phyloP scores from a whole-genome alignment of 2,329 filamentous ascomycete genomes.

The Trichoderma aggressivum region DNA sequence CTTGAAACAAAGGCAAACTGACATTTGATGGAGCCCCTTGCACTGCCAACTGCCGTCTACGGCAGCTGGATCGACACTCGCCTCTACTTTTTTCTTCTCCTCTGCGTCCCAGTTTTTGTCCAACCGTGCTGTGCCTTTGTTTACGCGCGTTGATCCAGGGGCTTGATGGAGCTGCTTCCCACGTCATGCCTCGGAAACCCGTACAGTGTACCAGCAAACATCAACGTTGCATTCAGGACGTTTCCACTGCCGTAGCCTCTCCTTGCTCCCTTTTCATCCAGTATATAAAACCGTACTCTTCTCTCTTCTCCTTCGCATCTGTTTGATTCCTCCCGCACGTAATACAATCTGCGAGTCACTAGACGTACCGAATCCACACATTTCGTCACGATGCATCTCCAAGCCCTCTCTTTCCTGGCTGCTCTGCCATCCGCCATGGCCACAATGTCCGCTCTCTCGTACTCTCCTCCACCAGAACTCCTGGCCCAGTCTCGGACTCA shows the following conservation, averaged over 20 bases:
- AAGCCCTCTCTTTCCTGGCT: conserved; percentile 13
- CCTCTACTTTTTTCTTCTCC: neutral
- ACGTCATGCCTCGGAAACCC: conserved; percentile 2
- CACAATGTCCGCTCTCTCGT: conserved; percentile 25
- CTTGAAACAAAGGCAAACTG: neutral
- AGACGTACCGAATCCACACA: neutral
- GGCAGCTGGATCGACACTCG: conserved; percentile 9
- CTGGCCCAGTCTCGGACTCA: conserved; percentile 26
- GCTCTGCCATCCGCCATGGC: conserved; percentile 22
- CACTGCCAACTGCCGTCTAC: neutral
- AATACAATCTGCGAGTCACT: neutral
- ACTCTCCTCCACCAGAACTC: conserved; percentile 28
- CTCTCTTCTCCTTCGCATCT: neutral
- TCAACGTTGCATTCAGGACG: neutral
- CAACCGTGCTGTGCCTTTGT: neutral
- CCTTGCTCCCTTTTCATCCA: neutral
- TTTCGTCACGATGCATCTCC: neutral
- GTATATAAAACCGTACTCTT: neutral
- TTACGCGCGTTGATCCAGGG: conserved; percentile 5
- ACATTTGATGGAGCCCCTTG: neutral
- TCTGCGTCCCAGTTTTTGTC: neutral
- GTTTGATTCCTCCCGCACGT: neutral
- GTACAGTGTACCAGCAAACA: neutral
- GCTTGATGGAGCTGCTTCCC: conserved; percentile 5
- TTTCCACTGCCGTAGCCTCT: neutral